A percentile compares a stretch with the other conserved stretches of the same genome.
phyloP scores from a whole-genome alignment of 139 green algal genomes.

The Monoraphidium neglectum region DNA sequence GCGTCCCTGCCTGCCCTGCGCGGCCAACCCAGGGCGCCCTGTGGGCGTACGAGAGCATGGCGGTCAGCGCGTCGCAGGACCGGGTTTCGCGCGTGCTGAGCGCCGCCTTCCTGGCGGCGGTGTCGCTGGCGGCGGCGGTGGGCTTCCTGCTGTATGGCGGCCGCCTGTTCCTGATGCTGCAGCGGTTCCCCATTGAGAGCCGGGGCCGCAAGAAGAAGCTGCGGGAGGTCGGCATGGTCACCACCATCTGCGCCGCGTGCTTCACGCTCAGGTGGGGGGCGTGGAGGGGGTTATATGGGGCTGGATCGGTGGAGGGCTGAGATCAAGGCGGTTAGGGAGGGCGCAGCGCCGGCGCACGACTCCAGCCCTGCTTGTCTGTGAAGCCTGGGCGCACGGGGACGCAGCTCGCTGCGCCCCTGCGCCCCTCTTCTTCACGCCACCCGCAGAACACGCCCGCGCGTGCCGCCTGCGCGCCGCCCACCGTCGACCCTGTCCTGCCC shows the following conservation, averaged over 20 bases:
- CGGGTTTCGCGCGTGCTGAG: slow-evolving; percentile 48
- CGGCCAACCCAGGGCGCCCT: slow-evolving; percentile 30
- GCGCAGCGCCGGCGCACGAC: too few species aligned
- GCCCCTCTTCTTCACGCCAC: too few species aligned
- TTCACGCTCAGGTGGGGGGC: slow-evolving; percentile 76
- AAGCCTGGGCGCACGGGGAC: too few species aligned
- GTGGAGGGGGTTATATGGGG: not conserved
- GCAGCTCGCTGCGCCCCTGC: too few species aligned
- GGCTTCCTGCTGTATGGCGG: slow-evolving; percentile 96
- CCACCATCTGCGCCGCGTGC: slow-evolving; percentile 89
- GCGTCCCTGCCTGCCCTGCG: not conserved
- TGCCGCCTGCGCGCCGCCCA: too few species aligned
- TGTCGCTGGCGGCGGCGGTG: slow-evolving; percentile 76
- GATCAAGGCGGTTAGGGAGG: too few species aligned
- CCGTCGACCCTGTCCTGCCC: too few species aligned
- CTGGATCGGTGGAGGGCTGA: not conserved
- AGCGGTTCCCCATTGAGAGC: slow-evolving; percentile 95
- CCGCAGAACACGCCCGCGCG: too few species aligned
- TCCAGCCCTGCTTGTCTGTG: too few species aligned
- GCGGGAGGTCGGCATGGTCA: slow-evolving; percentile 92
- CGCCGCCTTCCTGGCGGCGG: slow-evolving; percentile 71
- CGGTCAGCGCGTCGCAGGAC: slow-evolving; percentile 3
- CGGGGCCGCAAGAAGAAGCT: slow-evolving; percentile 95
- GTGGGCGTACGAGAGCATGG: slow-evolving; percentile 42
- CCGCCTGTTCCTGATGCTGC: slow-evolving; percentile 92